phyloP scores from a whole-genome alignment of 441 rosid genomes.

The Eutrema salsugineum region DNA sequence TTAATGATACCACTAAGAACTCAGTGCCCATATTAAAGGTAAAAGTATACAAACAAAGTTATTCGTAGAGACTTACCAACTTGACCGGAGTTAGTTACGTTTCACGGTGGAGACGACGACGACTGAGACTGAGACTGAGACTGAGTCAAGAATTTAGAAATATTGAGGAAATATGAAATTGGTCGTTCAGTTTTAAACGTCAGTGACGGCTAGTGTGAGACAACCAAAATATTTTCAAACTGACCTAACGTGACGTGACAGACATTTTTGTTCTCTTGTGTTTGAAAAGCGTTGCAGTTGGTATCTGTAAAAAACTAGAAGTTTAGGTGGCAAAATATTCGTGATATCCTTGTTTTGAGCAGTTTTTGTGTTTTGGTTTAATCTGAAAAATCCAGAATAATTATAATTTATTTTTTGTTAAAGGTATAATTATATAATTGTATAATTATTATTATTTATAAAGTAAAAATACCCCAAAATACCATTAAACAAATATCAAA shows the following conservation, averaged over 20 bases:
- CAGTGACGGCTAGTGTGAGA: background rate
- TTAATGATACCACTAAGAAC: background rate
- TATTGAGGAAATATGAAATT: background rate
- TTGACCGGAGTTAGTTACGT: constrained; percentile 5
- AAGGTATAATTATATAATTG: too few species aligned
- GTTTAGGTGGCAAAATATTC: constrained; percentile 2
- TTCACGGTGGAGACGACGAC: constrained; percentile 20
- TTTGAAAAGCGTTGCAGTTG: constrained; percentile 16
- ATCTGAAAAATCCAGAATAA: too few species aligned
- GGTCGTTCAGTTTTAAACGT: constrained; percentile 3
- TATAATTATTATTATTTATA: too few species aligned
- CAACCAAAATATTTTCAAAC: background rate
- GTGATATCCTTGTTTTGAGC: background rate
- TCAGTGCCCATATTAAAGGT: constrained; percentile 5
- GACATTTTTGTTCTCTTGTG: background rate
- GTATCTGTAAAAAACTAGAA: constrained; percentile 3
- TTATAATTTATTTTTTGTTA: too few species aligned
- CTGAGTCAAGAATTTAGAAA: background rate
- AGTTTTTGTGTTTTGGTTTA: too few species aligned
- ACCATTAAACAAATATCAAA: too few species aligned
- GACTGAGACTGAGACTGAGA: background rate
- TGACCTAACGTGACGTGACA: constrained; percentile 16
- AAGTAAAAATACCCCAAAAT: too few species aligned
- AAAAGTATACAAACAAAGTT: background rate
- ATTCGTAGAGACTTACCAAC: constrained; percentile 17